These are phyloP conservation scores for Apiospora pterosperma DNA, from an alignment of 2,329 filamentous ascomycete species.

Conservation along the genomic window DNA sequence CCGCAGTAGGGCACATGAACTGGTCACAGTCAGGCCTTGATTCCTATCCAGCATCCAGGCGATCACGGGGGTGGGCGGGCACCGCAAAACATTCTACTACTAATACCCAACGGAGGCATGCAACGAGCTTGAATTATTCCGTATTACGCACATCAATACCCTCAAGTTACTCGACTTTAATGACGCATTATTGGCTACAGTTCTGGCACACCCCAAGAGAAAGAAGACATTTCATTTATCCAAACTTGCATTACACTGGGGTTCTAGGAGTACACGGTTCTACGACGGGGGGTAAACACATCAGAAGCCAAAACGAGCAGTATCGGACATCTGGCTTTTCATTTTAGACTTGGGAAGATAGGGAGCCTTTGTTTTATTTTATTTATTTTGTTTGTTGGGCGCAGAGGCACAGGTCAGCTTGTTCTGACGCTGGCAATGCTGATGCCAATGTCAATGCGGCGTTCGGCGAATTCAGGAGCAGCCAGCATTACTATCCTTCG, in stretches of 20 bases:
- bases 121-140: neutral
- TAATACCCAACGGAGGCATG: constrained; percentile 5
- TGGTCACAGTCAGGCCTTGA: neutral
- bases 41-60: neutral
- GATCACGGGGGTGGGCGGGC: neutral
- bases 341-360: neutral
- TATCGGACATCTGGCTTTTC: neutral
- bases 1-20: neutral
- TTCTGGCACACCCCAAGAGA: neutral
- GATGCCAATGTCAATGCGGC: neutral
- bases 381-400: constrained; percentile 1
- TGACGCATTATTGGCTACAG: constrained; percentile 6
- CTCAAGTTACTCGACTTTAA: constrained; percentile 6
- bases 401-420: neutral
- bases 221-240: neutral
- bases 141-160: constrained; percentile 4
- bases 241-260: constrained; percentile 4
- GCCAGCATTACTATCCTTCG: neutral
- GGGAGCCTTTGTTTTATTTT: neutral
- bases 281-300: neutral
- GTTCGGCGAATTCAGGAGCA: neutral
- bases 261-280: constrained; percentile 6
- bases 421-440: neutral
- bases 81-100: neutral
- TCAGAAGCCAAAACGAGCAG: neutral